Base-by-base conservation (phyloP, 2,329 filamentous ascomycete genomes). In the Akanthomyces muscarius region DNA sequence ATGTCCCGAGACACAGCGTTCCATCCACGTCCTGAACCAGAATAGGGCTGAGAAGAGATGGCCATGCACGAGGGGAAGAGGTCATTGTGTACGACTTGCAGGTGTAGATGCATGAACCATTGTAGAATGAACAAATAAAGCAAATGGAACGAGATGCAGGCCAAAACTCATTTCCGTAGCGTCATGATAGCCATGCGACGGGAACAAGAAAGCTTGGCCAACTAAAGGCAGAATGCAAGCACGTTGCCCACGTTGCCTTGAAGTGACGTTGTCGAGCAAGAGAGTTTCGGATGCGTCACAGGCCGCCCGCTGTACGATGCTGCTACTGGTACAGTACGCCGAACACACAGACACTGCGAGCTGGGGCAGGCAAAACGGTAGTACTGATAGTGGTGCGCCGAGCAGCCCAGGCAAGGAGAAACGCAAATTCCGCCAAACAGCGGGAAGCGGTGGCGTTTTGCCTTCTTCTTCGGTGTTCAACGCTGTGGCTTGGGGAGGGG, bases 371-470 rank as follows among this genome's bases (percentile, higher is more conserved):
- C 33, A 41, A 16, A 41, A 18, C 13, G 23, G 45, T 21, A 25
- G 5, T 21, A 21, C 21, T 21, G 21, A 23, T n/a, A 7, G 18
- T 11, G 51, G 28, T 16, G 4, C n/a, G 16, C 25, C 13, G 28
- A 36, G 48, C 48, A 3, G 10, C 8, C 38, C 4, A 51, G 18
- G 14, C 48, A 44, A 44, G 54, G 54, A 57, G 41, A 57, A 56
- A 57, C 28, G 42, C 25, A 57, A 47, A 58, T 48, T 56, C 55
- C 55, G 55, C 55, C 55, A 58, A 41, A 58, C 55, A 38, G 55
- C 55, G 55, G 55, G 55, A 58, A 48, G 44, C 55, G 55, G 55
- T 58, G 44, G 42, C 44, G 42, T 38, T 56, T 30, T 23, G 23
- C 11, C 28, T 30, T 30, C 6, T 30, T 44, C 30, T 14, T 16